Conservation (phyloP, 345 rosid species). For the Euphorbia tirucalli region DNA sequence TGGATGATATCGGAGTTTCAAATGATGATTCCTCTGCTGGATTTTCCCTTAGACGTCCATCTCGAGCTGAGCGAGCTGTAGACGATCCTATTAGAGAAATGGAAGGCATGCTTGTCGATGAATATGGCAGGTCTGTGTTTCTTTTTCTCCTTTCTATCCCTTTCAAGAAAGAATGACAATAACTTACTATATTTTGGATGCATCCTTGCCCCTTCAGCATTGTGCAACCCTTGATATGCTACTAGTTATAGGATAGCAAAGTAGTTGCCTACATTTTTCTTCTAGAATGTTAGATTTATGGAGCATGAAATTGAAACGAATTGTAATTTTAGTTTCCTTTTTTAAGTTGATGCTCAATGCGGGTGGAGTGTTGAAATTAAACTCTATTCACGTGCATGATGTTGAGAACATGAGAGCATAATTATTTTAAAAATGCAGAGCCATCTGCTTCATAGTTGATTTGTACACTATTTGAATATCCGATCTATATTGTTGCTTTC, state of each 20-base stretch:
- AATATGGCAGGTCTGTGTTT: constrained; percentile 84
- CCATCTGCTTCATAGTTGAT: not conserved
- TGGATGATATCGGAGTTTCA: constrained; percentile 80
- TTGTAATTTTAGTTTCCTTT: not conserved
- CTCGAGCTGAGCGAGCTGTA: constrained; percentile 85
- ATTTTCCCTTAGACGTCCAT: constrained; percentile 70
- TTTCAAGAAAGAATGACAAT: not conserved
- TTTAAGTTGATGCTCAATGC: not conserved
- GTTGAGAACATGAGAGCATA: not conserved
- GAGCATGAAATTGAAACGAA: not conserved
- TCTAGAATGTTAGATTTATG: not conserved
- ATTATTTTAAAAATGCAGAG: not conserved
- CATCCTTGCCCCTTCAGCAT: not conserved
- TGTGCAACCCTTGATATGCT: not conserved
- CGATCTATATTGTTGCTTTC: not conserved
- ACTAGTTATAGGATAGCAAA: not conserved
- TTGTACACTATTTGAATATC: not conserved
- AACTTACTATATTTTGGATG: not conserved
- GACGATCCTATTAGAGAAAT: constrained; percentile 96
- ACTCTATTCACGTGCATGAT: not conserved
- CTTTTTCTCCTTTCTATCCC: not conserved
- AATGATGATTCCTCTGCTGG: constrained; percentile 62
- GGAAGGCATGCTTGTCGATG: constrained; percentile 99
- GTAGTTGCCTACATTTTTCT: not conserved
- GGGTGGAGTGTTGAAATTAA: not conserved